Evolutionary conservation across 1,284 basidiomycete genomes (phyloP).

Genomic region (Microbotryum saponariae): DNA sequence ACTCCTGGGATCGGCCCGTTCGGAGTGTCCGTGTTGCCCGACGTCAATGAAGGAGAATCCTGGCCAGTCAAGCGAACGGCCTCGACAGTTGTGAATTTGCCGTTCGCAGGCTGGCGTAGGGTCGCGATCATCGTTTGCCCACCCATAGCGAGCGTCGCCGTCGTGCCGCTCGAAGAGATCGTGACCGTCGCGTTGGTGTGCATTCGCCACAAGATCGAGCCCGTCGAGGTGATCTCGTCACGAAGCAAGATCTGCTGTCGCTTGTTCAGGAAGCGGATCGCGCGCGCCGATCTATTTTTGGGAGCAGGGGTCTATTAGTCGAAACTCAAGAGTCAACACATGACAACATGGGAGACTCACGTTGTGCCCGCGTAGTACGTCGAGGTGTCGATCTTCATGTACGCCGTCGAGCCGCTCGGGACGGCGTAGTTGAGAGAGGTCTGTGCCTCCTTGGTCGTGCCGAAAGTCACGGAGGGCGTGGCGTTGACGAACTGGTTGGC

Average conservation of each 20-base stretch:
- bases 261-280: conserved; percentile 74
- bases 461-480: conserved; percentile 52
- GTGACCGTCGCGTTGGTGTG: conserved; percentile 73
- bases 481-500: conserved; percentile 73
- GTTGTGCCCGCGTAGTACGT: neutral
- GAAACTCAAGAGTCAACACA: neutral
- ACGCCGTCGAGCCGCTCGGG: conserved; percentile 66
- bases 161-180: conserved; percentile 40
- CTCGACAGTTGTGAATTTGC: conserved; percentile 38
- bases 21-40: conserved; percentile 44
- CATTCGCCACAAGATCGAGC: conserved; percentile 39
- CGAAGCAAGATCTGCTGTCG: conserved; percentile 70
- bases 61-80: conserved; percentile 52
- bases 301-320: conserved; percentile 32
- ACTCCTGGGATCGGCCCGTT: conserved; percentile 64
- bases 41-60: conserved; percentile 52
- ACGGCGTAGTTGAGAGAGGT: conserved; percentile 55
- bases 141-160: conserved; percentile 59
- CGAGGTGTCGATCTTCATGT: conserved; percentile 64
- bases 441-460: conserved; percentile 58
- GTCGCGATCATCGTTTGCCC: conserved; percentile 50
- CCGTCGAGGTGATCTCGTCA: conserved; percentile 38
- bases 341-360: neutral
- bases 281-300: conserved; percentile 61
- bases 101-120: conserved; percentile 38